phyloP scores from a whole-genome alignment of 148 eudicot genomes.

The Chenopodium suecicum region DNA sequence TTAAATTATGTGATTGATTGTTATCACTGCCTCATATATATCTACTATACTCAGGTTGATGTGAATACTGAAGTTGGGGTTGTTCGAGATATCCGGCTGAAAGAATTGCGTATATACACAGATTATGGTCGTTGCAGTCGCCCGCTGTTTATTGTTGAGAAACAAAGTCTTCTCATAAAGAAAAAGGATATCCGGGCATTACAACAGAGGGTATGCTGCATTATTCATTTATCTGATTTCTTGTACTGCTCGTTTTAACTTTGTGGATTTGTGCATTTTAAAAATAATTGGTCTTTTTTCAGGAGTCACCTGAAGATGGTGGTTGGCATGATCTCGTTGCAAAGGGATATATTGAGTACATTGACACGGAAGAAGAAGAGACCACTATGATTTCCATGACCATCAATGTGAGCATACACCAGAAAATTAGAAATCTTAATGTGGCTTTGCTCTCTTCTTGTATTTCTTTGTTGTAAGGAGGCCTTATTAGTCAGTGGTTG shows the following conservation, averaged over 20 bases:
- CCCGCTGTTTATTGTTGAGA: constrained; percentile 92
- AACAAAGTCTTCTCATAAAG: constrained; percentile 79
- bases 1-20: background rate
- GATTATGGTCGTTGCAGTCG: constrained; percentile 99
- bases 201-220: constrained; percentile 67
- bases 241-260: constrained; percentile 2
- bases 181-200: constrained; percentile 78
- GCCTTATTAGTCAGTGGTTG: background rate
- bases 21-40: background rate
- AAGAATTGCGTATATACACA: constrained; percentile 89
- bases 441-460: background rate
- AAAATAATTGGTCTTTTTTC: constrained; percentile 15
- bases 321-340: constrained; percentile 97
- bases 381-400: constrained; percentile 99
- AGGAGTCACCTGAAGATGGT: constrained; percentile 92
- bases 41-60: constrained; percentile 56
- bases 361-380: constrained; percentile 99
- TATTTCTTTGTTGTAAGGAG: background rate
- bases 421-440: background rate
- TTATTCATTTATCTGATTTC: background rate
- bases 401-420: constrained; percentile 62
- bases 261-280: constrained; percentile 11
- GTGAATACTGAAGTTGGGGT: constrained; percentile 97
- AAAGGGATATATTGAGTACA: constrained; percentile 87
- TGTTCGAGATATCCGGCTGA: constrained; percentile 86